phyloP scores from a whole-genome alignment of 345 rosid genomes.

The Populus euphratica region DNA sequence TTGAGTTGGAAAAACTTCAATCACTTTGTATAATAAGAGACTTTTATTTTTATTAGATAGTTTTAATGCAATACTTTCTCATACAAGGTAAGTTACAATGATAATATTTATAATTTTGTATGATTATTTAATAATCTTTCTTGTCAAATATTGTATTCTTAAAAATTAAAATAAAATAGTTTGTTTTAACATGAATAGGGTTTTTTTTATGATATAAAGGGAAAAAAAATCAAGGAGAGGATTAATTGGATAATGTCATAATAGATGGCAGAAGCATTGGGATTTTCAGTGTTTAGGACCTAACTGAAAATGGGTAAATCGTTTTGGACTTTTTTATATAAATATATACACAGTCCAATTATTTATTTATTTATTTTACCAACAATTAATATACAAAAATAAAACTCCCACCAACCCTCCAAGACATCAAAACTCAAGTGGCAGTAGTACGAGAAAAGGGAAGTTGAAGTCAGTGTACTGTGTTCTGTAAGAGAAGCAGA shows the following conservation, averaged over 20 bases:
- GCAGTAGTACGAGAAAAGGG: not conserved
- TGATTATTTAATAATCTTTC: too few species aligned
- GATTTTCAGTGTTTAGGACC: not conserved
- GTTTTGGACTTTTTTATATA: not conserved
- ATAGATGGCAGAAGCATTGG: not conserved
- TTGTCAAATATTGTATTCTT: too few species aligned
- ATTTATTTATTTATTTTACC: not conserved
- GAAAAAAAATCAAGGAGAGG: not conserved
- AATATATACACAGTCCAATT: not conserved
- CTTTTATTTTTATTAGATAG: too few species aligned
- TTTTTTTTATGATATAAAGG: not conserved
- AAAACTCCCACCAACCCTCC: conserved; percentile 9
- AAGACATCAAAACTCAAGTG: not conserved
- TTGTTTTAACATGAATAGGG: not conserved
- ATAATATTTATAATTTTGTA: too few species aligned
- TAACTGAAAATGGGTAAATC: not conserved
- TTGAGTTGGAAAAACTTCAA: too few species aligned
- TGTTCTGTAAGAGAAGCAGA: not conserved
- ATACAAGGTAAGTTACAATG: too few species aligned
- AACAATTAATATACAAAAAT: not conserved
- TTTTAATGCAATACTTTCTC: too few species aligned
- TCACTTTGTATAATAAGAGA: too few species aligned
- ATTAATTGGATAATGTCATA: not conserved
- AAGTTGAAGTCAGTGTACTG: not conserved
- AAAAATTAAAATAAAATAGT: too few species aligned